Percentiles rank a stretch among this genome's conserved stretches.
These are phyloP conservation scores for Kazachstania psychrophila DNA, from an alignment of 805 yeast species.

Conservation along the genomic window DNA sequence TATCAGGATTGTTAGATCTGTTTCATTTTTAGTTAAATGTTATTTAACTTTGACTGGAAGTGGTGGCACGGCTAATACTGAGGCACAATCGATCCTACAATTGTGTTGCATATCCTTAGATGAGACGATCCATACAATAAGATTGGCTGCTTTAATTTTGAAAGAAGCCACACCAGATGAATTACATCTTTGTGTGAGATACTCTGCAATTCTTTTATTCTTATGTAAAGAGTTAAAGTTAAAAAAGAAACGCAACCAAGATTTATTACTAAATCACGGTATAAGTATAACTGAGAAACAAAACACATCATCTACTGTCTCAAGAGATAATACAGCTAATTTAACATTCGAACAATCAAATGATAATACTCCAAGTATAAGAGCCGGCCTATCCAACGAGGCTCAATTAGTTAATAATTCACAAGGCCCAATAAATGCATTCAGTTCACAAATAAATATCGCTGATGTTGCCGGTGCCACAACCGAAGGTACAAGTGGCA, in stretches of 20 bases:
- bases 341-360: too few relatives aligned
- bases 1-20: conserved; percentile 74
- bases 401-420: too few relatives aligned
- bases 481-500: too few relatives aligned
- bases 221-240: conserved; percentile 66
- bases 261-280: conserved; percentile 5
- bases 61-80: conserved; percentile 27
- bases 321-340: background rate
- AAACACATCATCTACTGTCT: background rate
- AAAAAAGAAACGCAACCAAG: conserved; percentile 21
- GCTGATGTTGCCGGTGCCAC: too few relatives aligned
- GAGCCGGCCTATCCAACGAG: too few relatives aligned
- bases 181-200: conserved; percentile 70
- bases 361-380: background rate
- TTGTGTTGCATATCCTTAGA: conserved; percentile 60
- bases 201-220: conserved; percentile 67
- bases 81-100: conserved; percentile 41
- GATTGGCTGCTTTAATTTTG: conserved; percentile 61
- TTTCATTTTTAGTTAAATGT: conserved; percentile 84
- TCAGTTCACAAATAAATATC: too few relatives aligned
- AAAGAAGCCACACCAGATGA: conserved; percentile 86
- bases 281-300: conserved; percentile 5
- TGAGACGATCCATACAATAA: conserved; percentile 59
- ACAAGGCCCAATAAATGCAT: too few relatives aligned
- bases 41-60: conserved; percentile 44